These are phyloP conservation scores for Thinopyrum elongatum DNA, from an alignment of 176 grass and related monocot genomes.

Conservation along the genomic window DNA sequence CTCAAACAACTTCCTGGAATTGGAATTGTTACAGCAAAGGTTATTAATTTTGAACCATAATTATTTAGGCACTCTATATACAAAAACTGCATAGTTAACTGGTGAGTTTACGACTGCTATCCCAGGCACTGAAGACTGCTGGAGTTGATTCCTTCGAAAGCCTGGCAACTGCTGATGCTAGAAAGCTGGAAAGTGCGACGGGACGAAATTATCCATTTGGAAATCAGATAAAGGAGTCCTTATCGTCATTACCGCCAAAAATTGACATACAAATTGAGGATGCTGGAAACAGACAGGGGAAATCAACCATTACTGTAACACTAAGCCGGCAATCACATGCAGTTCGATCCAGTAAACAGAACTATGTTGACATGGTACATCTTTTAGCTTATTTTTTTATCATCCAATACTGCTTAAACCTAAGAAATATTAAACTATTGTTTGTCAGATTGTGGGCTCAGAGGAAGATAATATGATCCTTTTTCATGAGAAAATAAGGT, in stretches of 20 bases:
- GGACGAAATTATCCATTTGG: conserved; percentile 91
- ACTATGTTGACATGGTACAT: conserved; percentile 75
- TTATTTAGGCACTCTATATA: conserved; percentile 11
- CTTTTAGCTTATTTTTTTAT: not conserved
- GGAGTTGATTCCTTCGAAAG: conserved; percentile 76
- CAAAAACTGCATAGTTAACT: conserved; percentile 13
- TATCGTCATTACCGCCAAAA: conserved; percentile 74
- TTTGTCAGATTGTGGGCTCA: conserved; percentile 79
- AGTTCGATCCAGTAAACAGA: conserved; percentile 54
- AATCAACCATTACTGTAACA: conserved; percentile 62
- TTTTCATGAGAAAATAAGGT: conserved; percentile 96
- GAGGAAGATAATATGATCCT: conserved; percentile 90
- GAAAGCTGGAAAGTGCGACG: conserved; percentile 86
- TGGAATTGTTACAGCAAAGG: conserved; percentile 97
- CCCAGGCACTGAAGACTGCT: conserved; percentile 64
- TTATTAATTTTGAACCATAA: conserved; percentile 34
- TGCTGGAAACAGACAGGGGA: conserved; percentile 56
- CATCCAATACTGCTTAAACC: conserved; percentile 32
- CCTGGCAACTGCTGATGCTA: conserved; percentile 75
- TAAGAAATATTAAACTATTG: not conserved
- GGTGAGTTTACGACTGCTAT: conserved; percentile 35
- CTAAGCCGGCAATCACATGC: conserved; percentile 54
- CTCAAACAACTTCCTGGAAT: conserved; percentile 95
- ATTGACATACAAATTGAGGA: conserved; percentile 75
- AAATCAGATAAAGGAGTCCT: conserved; percentile 74